phyloP scores from a whole-genome alignment of 2,329 filamentous ascomycete species.

The Plectosphaerella cucumerina region DNA sequence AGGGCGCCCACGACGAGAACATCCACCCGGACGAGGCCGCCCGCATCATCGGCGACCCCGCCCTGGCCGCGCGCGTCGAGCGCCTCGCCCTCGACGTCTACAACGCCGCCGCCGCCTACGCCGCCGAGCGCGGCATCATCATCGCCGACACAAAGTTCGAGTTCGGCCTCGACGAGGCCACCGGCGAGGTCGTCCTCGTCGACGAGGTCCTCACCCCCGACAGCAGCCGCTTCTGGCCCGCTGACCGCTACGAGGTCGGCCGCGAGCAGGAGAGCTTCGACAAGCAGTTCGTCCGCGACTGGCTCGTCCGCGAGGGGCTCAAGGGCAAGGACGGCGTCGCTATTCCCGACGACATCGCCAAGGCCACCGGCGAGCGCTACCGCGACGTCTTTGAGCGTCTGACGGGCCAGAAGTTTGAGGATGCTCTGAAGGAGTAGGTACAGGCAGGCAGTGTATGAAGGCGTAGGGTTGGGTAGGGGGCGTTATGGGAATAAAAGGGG shows the following conservation, averaged over 20 bases:
- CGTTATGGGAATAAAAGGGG: background rate
- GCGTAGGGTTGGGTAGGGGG: no score
- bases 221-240: constrained; percentile 82
- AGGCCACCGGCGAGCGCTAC: constrained; percentile 69
- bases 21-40: constrained; percentile 66
- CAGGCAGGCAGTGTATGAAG: no score
- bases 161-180: constrained; percentile 64
- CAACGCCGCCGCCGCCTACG: constrained; percentile 57
- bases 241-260: constrained; percentile 67
- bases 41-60: constrained; percentile 59
- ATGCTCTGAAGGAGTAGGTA: constrained; percentile 5
- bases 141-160: constrained; percentile 61
- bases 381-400: constrained; percentile 63
- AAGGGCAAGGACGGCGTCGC: constrained; percentile 70
- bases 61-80: constrained; percentile 62
- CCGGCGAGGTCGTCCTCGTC: constrained; percentile 66
- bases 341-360: constrained; percentile 68
- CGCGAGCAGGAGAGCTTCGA: constrained; percentile 79
- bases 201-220: constrained; percentile 84
- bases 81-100: constrained; percentile 62
- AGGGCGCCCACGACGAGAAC: constrained; percentile 78
- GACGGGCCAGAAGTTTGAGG: constrained; percentile 47
- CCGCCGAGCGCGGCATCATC: constrained; percentile 63
- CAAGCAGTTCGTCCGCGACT: constrained; percentile 82
- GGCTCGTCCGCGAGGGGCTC: constrained; percentile 68